These are phyloP conservation scores for Fusarium temperatum DNA, from an alignment of 2,329 filamentous ascomycete genomes.

Conservation along the genomic window DNA sequence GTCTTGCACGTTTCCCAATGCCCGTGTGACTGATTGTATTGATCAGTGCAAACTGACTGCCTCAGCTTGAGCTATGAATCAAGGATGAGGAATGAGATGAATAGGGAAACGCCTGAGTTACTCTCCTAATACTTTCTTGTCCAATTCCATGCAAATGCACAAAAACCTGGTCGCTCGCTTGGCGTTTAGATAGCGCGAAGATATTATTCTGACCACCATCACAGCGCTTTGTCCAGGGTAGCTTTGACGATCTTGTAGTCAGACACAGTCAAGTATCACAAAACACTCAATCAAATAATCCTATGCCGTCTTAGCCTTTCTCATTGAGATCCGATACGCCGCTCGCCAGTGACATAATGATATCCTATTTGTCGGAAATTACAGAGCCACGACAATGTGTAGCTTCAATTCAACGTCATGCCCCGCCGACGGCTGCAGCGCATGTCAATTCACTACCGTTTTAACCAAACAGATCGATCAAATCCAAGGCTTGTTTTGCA, in stretches of 20 bases:
- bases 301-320: background rate
- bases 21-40: background rate
- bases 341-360: conserved; percentile 1
- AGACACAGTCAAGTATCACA: background rate
- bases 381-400: background rate
- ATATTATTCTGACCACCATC: conserved; percentile 17
- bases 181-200: conserved; percentile 24
- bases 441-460: background rate
- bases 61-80: background rate
- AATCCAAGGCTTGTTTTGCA: conserved; percentile 2
- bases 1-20: background rate
- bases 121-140: background rate
- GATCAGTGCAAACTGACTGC: background rate
- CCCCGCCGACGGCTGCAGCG: conserved; percentile 5
- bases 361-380: background rate
- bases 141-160: background rate
- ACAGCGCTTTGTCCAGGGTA: conserved; percentile 2
- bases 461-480: conserved; percentile 7
- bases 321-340: background rate
- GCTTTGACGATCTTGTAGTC: background rate
- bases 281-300: background rate
- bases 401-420: conserved; percentile 45
- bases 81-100: background rate
- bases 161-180: background rate
- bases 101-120: background rate